These are phyloP conservation scores for Candida bentonensis DNA, from an alignment of 805 yeast genomes.

Conservation along the genomic window DNA sequence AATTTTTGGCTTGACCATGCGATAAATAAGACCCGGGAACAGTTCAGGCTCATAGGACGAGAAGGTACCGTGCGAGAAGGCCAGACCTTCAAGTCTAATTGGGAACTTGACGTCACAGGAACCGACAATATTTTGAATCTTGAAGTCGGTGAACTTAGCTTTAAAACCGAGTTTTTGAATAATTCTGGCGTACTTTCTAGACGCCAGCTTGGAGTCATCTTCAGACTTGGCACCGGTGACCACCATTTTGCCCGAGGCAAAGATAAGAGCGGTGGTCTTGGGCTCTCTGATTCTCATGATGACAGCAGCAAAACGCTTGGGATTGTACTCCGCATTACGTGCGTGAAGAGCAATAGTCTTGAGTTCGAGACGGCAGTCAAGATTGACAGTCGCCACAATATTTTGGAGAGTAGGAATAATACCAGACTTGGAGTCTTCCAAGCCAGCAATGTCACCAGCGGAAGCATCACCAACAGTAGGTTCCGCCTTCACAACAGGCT, in stretches of 20 bases:
- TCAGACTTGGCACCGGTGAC: conserved; percentile 99
- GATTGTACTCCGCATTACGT: conserved; percentile 97
- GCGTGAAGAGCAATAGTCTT: conserved; percentile 97
- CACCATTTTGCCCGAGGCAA: conserved; percentile 98
- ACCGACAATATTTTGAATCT: conserved; percentile 96
- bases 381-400: conserved; percentile 94
- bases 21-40: conserved; percentile 94
- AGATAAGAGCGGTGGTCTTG: conserved; percentile 91
- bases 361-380: conserved; percentile 89
- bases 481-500: neutral
- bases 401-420: conserved; percentile 85
- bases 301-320: conserved; percentile 94
- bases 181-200: conserved; percentile 94
- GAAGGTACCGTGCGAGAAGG: conserved; percentile 97
- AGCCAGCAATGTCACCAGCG: conserved; percentile 21
- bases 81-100: conserved; percentile 90
- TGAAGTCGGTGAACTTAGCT: conserved; percentile 95
- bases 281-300: conserved; percentile 99
- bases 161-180: conserved; percentile 95
- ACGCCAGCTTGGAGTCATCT: conserved; percentile 95
- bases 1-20: conserved; percentile 98
- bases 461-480: conserved; percentile 3
- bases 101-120: conserved; percentile 98
- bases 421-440: conserved; percentile 75
- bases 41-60: conserved; percentile 96